Percentiles rank a stretch among this genome's conserved stretches.
Evolutionary conservation across 1,139 yeast species (phyloP).

Genomic region (Citeromyces hawaiiensis): DNA sequence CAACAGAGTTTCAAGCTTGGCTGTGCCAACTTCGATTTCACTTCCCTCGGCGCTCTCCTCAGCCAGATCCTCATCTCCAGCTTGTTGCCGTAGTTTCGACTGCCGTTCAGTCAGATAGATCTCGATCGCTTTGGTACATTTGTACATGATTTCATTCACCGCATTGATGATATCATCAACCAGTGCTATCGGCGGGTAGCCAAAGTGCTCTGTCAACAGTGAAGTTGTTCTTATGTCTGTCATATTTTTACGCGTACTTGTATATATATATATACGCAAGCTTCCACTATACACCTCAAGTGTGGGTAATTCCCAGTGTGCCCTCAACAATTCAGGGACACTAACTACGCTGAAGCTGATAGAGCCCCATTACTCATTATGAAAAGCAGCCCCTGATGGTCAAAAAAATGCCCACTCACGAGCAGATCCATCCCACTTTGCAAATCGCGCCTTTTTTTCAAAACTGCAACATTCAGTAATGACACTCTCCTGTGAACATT

Average conservation of each 20-base stretch:
- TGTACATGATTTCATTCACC: slow-evolving; percentile 73
- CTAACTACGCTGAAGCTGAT: no score
- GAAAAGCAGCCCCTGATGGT: no score
- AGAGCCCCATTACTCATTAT: no score
- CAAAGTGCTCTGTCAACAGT: slow-evolving; percentile 74
- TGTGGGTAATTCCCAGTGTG: no score
- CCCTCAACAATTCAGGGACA: no score
- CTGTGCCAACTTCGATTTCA: slow-evolving; percentile 68
- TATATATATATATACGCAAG: no score
- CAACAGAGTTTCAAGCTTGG: slow-evolving; percentile 63
- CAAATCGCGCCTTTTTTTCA: no score
- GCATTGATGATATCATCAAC: slow-evolving; percentile 86
- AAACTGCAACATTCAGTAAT: no score
- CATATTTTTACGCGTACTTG: slow-evolving; percentile 3
- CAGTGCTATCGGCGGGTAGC: slow-evolving; percentile 75
- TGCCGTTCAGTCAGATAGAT: slow-evolving; percentile 34
- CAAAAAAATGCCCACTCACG: no score
- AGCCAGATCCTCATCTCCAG: slow-evolving; percentile 14
- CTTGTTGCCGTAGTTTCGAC: slow-evolving; percentile 9
- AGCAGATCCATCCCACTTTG: no score
- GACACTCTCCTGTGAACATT: no score
- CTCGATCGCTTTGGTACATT: slow-evolving; percentile 74
- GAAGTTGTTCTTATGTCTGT: slow-evolving; percentile 34
- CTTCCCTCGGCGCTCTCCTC: slow-evolving; percentile 11
- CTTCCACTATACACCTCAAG: no score